Percentiles rank a stretch among this genome's conserved stretches.
phyloP scores from a whole-genome alignment of 73 alveolate genomes.

The Uronychia binucleata region DNA sequence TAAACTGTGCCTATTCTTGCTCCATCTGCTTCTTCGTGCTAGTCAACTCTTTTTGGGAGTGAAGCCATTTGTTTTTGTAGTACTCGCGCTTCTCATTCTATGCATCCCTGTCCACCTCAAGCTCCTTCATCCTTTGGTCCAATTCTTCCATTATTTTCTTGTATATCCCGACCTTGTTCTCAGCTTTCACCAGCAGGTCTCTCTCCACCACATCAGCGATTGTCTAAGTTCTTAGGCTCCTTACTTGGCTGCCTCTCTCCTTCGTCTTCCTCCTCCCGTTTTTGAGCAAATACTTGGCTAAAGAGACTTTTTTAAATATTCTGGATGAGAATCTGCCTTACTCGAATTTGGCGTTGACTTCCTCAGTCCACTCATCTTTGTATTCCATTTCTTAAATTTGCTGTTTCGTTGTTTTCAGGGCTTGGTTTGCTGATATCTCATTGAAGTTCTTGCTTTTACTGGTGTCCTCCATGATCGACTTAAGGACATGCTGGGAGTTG shows the following conservation, averaged over 20 bases:
- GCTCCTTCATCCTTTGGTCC: not conserved
- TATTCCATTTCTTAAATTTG: not conserved
- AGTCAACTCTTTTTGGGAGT: not conserved
- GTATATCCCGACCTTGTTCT: not conserved
- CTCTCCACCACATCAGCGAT: not conserved
- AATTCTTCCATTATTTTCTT: not conserved
- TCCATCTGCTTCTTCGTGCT: not conserved
- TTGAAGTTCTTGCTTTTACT: not conserved
- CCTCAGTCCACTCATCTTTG: not conserved
- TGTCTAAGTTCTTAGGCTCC: too few relatives aligned
- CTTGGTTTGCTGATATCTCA: not conserved
- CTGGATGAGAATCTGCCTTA: not conserved
- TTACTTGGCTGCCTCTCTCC: not conserved
- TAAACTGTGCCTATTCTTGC: too few relatives aligned
- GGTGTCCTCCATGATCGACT: not conserved
- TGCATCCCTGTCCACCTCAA: not conserved
- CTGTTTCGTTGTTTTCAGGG: not conserved
- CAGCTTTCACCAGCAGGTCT: not conserved
- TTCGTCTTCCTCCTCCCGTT: not conserved
- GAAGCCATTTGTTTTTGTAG: not conserved
- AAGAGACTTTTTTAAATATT: not conserved
- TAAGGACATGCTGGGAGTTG: not conserved
- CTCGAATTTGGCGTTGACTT: not conserved
- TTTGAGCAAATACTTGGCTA: not conserved
- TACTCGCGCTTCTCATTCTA: not conserved